Base-by-base conservation (phyloP, 1,139 yeast genomes). In the Scheffersomyces lignicola region DNA sequence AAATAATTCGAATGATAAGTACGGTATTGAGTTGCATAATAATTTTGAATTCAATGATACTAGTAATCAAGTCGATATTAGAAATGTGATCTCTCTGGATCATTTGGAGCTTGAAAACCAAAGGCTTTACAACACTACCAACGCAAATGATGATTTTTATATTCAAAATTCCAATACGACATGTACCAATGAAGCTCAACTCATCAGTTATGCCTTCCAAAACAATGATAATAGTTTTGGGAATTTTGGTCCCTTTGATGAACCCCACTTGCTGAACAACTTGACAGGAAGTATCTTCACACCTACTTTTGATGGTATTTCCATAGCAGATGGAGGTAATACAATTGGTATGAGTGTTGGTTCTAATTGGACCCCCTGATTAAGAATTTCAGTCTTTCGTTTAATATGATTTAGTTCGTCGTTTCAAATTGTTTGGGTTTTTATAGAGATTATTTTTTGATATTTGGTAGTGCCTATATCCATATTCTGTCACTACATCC, bases 271-370 rank as follows among this genome's bases (percentile, higher is more conserved):
- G 10, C 14, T 8, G 8, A 8, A 8, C 6, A 11, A 11, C 14
- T 10, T 24, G 11, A 14, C 26, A 7, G n/a, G 18, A 10, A 23
- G 13, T 9, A 7, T 14, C 7, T 26, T 26, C 18, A 26, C 29
- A n/a, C 29, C 29, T 15, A 15, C 9, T 15, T 14, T 15, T 15
- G 29, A 26, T 16, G 29, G 14, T 4, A 16, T 26, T 26, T 10
- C 29, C 10, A 16, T 26, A 5, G 11, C 12, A 6, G 29, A 26
- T 26, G 11, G 29, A 10, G 20, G 20, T 7, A 16, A n/a, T n/a
- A n/a, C n/a, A n/a, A n/a, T n/a, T n/a, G n/a, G n/a, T n/a, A n/a
- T n/a, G n/a, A n/a, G n/a, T n/a, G n/a, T n/a, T n/a, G n/a, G n/a
- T n/a, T n/a, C n/a, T n/a, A n/a, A n/a, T n/a, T n/a, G n/a, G n/a